Evolutionary conservation across 73 alveolate genomes (phyloP).

Genomic region (Diophrys sp.): DNA sequence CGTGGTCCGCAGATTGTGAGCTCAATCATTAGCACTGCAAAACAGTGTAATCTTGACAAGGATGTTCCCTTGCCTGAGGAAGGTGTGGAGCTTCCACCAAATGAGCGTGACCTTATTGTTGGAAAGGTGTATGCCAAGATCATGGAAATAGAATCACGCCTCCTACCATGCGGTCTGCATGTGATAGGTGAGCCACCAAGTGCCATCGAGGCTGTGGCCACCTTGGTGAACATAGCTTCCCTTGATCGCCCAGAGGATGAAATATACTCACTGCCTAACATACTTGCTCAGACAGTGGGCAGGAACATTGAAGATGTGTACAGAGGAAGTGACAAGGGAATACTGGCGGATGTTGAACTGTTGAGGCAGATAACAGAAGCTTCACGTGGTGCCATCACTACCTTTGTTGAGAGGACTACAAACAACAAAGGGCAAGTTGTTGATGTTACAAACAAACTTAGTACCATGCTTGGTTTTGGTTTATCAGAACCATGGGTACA

Average conservation of each 20-base stretch:
- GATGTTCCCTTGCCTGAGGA: conserved; percentile 11
- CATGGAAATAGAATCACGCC: conserved; percentile 54
- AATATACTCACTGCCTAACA: conserved; percentile 42
- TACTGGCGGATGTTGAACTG: conserved; percentile 12
- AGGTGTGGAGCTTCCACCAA: not conserved
- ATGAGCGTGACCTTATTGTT: conserved; percentile 21
- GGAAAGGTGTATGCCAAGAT: conserved; percentile 51
- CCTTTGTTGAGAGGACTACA: no score
- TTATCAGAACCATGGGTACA: no score
- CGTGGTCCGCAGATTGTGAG: conserved; percentile 53
- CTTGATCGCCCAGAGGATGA: conserved; percentile 40
- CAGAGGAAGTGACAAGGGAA: conserved; percentile 5
- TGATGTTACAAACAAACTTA: no score
- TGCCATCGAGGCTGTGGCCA: conserved; percentile 52
- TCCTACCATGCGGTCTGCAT: conserved; percentile 48
- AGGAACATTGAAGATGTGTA: conserved; percentile 37
- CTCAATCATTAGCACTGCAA: conserved; percentile 45
- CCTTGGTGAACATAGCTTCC: conserved; percentile 51
- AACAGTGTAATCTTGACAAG: conserved; percentile 62
- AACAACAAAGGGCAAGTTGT: no score
- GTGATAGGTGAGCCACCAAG: conserved; percentile 53
- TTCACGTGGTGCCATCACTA: no score
- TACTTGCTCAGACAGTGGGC: conserved; percentile 44
- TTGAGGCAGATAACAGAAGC: no score
- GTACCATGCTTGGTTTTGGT: no score